Evolutionary conservation across 345 rosid genomes (phyloP).

Genomic region (Eucalyptus cladocalyx): DNA sequence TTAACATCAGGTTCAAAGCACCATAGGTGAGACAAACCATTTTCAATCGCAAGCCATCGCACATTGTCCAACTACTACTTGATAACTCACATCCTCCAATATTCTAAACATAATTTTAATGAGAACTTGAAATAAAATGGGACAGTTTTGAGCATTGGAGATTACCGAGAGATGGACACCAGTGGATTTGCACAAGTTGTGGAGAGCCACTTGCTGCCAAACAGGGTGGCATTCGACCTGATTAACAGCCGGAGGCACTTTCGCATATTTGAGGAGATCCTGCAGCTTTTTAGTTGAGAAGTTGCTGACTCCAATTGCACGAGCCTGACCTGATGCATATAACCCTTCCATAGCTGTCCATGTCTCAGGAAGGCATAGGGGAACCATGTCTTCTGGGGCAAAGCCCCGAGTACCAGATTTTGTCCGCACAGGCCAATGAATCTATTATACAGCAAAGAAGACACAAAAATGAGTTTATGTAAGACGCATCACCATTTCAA

Average conservation of each 20-base stretch:
- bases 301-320: slow-evolving; percentile 51
- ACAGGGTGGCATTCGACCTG: slow-evolving; percentile 56
- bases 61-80: neutral
- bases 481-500: neutral
- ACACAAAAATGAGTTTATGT: neutral
- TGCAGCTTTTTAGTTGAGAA: slow-evolving; percentile 48
- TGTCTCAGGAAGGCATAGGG: slow-evolving; percentile 32
- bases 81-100: neutral
- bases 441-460: slow-evolving; percentile 1
- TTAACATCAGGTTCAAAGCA: neutral
- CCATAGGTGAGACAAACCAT: neutral
- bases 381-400: slow-evolving; percentile 32
- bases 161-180: slow-evolving; percentile 39
- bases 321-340: slow-evolving; percentile 32
- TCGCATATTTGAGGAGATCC: slow-evolving; percentile 19
- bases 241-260: slow-evolving; percentile 46
- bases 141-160: neutral
- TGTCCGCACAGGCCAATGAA: slow-evolving; percentile 52
- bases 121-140: neutral
- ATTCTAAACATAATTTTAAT: neutral
- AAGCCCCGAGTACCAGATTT: slow-evolving; percentile 28
- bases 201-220: slow-evolving; percentile 53
- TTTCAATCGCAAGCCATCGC: neutral
- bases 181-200: slow-evolving; percentile 34
- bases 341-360: slow-evolving; percentile 52